phyloP scores from a whole-genome alignment of 371 early-diverging fungal genomes.

The Mucor indicus region DNA sequence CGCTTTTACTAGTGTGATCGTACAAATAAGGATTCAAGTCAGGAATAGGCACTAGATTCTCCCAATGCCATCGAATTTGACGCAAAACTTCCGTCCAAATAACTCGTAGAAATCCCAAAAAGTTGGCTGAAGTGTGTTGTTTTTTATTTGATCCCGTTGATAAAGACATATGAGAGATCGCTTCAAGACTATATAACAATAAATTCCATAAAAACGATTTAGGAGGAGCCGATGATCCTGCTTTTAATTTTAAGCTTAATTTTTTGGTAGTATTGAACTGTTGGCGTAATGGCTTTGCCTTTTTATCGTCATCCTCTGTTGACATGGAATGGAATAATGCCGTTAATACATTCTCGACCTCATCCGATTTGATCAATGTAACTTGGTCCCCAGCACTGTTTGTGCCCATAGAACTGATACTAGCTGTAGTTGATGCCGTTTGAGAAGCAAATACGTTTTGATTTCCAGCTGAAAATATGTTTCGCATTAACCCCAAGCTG shows the following conservation, averaged over 20 bases:
- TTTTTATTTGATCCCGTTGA: constrained; percentile 4
- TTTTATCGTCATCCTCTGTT: not conserved
- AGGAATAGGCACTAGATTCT: constrained; percentile 54
- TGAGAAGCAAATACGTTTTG: not conserved
- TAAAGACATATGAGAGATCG: no score
- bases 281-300: not conserved
- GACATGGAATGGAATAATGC: constrained; percentile 15
- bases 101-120: constrained; percentile 59
- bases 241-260: constrained; percentile 48
- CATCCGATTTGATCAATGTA: constrained; percentile 21
- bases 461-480: constrained; percentile 10
- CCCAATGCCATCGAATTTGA: constrained; percentile 67
- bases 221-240: constrained; percentile 58
- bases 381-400: not conserved
- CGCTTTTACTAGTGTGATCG: not conserved
- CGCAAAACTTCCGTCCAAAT: constrained; percentile 65
- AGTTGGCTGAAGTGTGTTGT: constrained; percentile 20
- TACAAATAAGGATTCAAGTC: constrained; percentile 40
- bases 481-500: constrained; percentile 20
- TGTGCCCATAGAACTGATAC: not conserved
- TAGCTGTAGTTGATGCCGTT: not conserved
- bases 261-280: constrained; percentile 16
- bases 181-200: constrained; percentile 50
- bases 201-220: constrained; percentile 72
- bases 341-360: constrained; percentile 23